phyloP scores from a whole-genome alignment of 352 stramenopile species.

The Phytopythium litorale region DNA sequence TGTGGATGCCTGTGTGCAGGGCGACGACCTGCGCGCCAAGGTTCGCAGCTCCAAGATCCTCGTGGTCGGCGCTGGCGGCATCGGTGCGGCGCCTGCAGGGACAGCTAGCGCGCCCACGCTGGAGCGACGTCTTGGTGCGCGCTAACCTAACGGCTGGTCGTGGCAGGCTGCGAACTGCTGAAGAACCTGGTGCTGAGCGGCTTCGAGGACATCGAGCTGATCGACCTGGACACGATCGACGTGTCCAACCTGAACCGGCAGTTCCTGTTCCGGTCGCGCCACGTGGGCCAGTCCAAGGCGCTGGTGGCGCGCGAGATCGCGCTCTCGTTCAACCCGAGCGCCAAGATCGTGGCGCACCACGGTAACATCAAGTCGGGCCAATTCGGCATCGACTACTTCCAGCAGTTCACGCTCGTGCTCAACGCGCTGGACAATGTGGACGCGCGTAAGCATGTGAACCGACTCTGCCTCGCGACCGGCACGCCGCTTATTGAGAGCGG shows the following conservation, averaged over 20 bases:
- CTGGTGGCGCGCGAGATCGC: constrained; percentile 79
- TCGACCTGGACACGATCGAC: constrained; percentile 99
- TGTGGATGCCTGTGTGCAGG: constrained; percentile 19
- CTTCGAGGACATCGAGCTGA: constrained; percentile 91
- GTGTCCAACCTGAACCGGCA: constrained; percentile 99
- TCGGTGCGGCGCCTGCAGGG: constrained; percentile 60
- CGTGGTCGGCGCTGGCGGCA: constrained; percentile 97
- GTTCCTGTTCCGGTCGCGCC: constrained; percentile 97
- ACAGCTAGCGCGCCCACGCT: neutral
- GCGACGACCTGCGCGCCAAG: constrained; percentile 48
- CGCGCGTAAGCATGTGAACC: constrained; percentile 98
- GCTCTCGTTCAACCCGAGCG: constrained; percentile 85
- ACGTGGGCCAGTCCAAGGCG: constrained; percentile 98
- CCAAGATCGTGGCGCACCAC: constrained; percentile 93
- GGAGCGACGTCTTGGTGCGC: neutral
- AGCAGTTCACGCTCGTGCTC: constrained; percentile 97
- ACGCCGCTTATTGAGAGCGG: constrained; percentile 95
- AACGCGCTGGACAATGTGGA: constrained; percentile 99
- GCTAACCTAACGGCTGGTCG: neutral
- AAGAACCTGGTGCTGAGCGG: constrained; percentile 99
- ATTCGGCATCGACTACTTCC: constrained; percentile 94
- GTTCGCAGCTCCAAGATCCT: constrained; percentile 90
- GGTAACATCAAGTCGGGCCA: constrained; percentile 95
- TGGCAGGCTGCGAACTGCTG: constrained; percentile 94
- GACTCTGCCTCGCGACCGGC: constrained; percentile 92